Evolutionary conservation across 192 early-diverging fungal genomes (phyloP).

Genomic region (Funneliformis geosporum): DNA sequence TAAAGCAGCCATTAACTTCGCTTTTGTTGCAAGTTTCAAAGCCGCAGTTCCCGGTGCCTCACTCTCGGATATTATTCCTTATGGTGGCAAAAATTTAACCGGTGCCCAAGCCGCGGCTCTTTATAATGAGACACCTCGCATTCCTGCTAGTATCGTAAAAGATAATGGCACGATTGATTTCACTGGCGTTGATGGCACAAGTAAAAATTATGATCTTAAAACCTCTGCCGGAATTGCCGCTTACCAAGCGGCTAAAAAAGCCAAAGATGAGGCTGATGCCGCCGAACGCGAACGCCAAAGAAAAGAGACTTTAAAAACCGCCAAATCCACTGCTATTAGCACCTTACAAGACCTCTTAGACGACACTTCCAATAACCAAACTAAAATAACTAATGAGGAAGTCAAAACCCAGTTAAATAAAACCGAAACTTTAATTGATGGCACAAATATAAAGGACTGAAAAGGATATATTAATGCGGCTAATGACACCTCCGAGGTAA

Average conservation of each 20-base stretch:
- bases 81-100: not conserved
- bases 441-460: not conserved
- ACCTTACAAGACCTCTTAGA: not conserved
- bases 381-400: not conserved
- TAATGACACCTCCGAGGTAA: not conserved
- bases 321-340: not conserved
- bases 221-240: not conserved
- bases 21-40: too few species aligned
- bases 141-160: not conserved
- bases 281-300: too few species aligned
- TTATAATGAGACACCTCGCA: not conserved
- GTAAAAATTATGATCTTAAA: not conserved
- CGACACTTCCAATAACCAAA: not conserved
- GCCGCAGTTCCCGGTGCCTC: too few species aligned
- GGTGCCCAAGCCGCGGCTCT: not conserved
- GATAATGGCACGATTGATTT: not conserved
- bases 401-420: constrained; percentile 1
- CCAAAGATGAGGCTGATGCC: not conserved
- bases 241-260: not conserved
- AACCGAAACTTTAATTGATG: not conserved
- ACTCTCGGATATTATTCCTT: not conserved
- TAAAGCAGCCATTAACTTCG: too few species aligned
- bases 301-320: not conserved
- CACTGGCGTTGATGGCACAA: not conserved
- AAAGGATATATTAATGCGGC: not conserved